Percentiles rank a stretch among this genome's conserved stretches.
These are phyloP conservation scores for Epipyxis sp. DNA, from an alignment of 108 stramenopile genomes.

Conservation along the genomic window DNA sequence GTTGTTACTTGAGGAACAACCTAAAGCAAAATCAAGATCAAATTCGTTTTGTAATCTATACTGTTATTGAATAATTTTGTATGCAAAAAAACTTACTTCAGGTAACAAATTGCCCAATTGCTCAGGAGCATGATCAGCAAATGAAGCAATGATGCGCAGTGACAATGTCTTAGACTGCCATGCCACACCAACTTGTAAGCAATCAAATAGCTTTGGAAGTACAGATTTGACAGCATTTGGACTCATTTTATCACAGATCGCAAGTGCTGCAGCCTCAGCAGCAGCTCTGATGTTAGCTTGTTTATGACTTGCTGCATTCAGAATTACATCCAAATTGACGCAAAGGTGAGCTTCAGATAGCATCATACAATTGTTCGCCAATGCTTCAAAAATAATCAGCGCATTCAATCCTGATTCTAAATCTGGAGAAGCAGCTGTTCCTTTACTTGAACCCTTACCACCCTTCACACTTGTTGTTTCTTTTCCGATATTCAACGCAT, in stretches of 20 bases:
- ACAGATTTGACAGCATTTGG: conserved; percentile 12
- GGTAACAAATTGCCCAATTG: conserved; percentile 16
- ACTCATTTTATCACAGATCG: conserved; percentile 7
- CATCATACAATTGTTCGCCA: conserved; percentile 11
- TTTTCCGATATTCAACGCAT: not conserved
- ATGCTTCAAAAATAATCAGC: not conserved
- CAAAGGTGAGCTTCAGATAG: conserved; percentile 24
- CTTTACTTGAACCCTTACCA: too few relatives aligned
- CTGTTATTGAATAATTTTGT: not conserved
- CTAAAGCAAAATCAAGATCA: conserved; percentile 77
- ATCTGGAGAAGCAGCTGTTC: too few relatives aligned
- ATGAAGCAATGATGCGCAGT: conserved; percentile 14
- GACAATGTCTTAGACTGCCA: not conserved
- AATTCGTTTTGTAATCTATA: not conserved
- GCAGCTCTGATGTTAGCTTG: not conserved
- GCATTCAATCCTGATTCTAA: not conserved
- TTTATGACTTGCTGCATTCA: not conserved
- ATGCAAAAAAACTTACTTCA: not conserved
- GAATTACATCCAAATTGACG: not conserved
- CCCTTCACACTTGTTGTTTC: too few relatives aligned
- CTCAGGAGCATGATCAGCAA: conserved; percentile 26
- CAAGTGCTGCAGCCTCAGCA: conserved; percentile 7
- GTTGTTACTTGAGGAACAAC: conserved; percentile 88
- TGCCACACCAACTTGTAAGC: not conserved
- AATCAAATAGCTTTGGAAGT: conserved; percentile 13